Evolutionary conservation across 2,329 filamentous ascomycete species (phyloP).

Genomic region (Atkinsonella texensis): DNA sequence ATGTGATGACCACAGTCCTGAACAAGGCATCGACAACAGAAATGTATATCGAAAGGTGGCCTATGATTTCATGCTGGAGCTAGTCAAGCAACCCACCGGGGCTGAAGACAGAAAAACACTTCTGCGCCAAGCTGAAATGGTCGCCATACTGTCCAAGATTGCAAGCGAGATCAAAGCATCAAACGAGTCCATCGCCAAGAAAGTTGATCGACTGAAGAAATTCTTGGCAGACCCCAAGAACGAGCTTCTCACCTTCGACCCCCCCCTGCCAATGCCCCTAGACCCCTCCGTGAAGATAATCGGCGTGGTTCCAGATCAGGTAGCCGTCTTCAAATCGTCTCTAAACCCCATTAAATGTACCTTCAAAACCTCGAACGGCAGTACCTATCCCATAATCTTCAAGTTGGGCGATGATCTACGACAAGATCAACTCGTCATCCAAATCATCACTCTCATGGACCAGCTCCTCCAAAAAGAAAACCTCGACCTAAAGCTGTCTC

Average conservation of each 20-base stretch:
- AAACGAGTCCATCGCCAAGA: slow-evolving; percentile 63
- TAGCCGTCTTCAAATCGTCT: slow-evolving; percentile 90
- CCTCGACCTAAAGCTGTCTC: slow-evolving; percentile 84
- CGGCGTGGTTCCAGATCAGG: slow-evolving; percentile 72
- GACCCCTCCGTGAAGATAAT: slow-evolving; percentile 73
- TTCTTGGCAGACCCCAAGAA: slow-evolving; percentile 83
- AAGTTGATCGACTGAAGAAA: slow-evolving; percentile 74
- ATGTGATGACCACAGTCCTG: slow-evolving; percentile 71
- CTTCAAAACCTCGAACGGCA: slow-evolving; percentile 69
- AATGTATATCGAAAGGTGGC: slow-evolving; percentile 87
- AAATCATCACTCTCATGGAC: slow-evolving; percentile 96
- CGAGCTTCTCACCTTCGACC: slow-evolving; percentile 71
- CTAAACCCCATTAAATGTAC: slow-evolving; percentile 82
- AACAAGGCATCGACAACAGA: slow-evolving; percentile 62
- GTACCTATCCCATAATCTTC: slow-evolving; percentile 86
- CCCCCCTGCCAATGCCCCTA: slow-evolving; percentile 75
- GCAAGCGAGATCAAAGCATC: slow-evolving; percentile 79
- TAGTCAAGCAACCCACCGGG: slow-evolving; percentile 61
- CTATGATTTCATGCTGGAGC: slow-evolving; percentile 88
- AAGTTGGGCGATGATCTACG: slow-evolving; percentile 94
- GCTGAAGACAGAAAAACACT: slow-evolving; percentile 63
- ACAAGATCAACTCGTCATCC: slow-evolving; percentile 94
- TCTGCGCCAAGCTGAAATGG: slow-evolving; percentile 76
- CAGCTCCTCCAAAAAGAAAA: slow-evolving; percentile 92
- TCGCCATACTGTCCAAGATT: slow-evolving; percentile 77